A percentile compares a stretch with the other conserved stretches of the same genome.
Conservation (phyloP, 768 basidiomycete species). For the Amanita thiersii region DNA sequence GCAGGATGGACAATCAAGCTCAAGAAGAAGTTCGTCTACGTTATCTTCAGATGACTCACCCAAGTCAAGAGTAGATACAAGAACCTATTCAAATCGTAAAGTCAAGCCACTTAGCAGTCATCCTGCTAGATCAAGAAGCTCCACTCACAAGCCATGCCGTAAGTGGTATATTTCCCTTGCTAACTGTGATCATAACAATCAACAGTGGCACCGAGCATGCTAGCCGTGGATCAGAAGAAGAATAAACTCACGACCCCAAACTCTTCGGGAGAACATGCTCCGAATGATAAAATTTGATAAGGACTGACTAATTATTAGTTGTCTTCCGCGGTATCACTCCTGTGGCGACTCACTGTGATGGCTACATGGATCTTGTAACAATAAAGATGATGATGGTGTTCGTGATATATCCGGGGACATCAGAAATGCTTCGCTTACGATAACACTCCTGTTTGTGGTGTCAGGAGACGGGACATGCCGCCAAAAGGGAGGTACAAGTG, state of each 20-base stretch:
- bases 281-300: conserved; percentile 44
- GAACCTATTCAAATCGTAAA: conserved; percentile 15
- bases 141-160: conserved; percentile 39
- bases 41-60: conserved; percentile 29
- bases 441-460: conserved; percentile 33
- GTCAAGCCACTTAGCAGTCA: background rate
- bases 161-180: conserved; percentile 32
- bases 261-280: conserved; percentile 40
- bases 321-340: background rate
- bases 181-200: conserved; percentile 22
- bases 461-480: too few species aligned
- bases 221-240: background rate
- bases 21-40: background rate
- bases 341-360: conserved; percentile 33
- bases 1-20: conserved; percentile 1
- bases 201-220: background rate
- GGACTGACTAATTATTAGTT: conserved; percentile 22
- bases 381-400: too few species aligned
- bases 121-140: background rate
- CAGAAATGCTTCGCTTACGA: conserved; percentile 25
- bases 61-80: conserved; percentile 34
- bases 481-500: background rate
- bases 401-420: background rate
- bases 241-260: conserved; percentile 37
- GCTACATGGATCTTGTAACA: conserved; percentile 40